phyloP scores from a whole-genome alignment of 2,329 filamentous ascomycete genomes.

The Trichoderma citrinoviride region DNA sequence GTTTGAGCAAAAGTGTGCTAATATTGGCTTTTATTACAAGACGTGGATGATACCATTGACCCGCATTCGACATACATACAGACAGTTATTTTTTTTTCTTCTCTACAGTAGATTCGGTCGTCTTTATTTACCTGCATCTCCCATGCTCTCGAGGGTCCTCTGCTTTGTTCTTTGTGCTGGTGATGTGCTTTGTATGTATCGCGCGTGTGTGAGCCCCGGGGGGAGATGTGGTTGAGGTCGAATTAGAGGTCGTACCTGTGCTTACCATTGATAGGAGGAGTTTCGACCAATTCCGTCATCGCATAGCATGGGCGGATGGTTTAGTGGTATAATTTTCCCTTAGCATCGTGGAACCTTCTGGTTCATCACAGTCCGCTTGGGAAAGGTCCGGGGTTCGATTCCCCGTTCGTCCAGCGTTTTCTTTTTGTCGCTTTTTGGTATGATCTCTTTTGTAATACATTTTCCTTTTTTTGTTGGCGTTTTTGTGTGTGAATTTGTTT shows the following conservation, averaged over 20 bases:
- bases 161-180: neutral
- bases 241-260: fast-evolving
- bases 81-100: constrained; percentile 16
- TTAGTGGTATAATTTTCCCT: constrained; percentile 24
- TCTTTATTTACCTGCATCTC: constrained; percentile 14
- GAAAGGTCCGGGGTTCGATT: constrained; percentile 25
- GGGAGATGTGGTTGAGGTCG: neutral
- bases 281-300: neutral
- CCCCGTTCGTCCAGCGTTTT: constrained; percentile 23
- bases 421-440: neutral
- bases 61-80: constrained; percentile 31
- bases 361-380: constrained; percentile 1
- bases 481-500: neutral
- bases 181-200: neutral
- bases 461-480: neutral
- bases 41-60: constrained; percentile 46
- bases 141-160: neutral
- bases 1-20: constrained; percentile 26
- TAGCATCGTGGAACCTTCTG: constrained; percentile 8
- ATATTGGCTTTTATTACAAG: constrained; percentile 31
- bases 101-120: constrained; percentile 16
- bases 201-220: too few relatives aligned
- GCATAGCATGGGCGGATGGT: constrained; percentile 19
- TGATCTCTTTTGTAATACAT: neutral
- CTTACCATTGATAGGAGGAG: neutral